These are phyloP conservation scores for Sphaerulina vaccinii DNA, from an alignment of 2,329 filamentous ascomycete genomes.

Conservation along the genomic window DNA sequence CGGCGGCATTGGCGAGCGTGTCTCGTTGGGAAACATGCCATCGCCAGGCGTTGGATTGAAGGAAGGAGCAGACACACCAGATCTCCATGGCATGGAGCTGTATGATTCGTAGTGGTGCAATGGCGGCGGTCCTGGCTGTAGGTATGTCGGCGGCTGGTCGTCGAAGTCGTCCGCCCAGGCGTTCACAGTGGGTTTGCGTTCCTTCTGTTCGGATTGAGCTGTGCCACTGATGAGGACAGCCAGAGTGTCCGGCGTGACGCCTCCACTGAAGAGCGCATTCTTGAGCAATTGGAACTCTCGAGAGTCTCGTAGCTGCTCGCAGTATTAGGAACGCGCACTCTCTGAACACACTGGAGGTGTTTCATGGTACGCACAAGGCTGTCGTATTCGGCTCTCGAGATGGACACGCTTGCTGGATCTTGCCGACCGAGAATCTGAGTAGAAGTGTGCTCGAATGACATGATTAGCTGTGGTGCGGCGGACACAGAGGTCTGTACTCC, in stretches of 20 bases:
- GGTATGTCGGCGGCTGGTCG: slow-evolving; percentile 9
- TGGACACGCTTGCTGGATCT: slow-evolving; percentile 45
- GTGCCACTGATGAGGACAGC: slow-evolving; percentile 46
- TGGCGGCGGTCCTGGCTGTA: not conserved
- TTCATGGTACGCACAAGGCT: slow-evolving; percentile 47
- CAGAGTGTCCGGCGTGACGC: slow-evolving; percentile 51
- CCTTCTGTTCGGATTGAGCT: slow-evolving; percentile 2
- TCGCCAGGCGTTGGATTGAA: slow-evolving; percentile 19
- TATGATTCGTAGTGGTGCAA: slow-evolving; percentile 1
- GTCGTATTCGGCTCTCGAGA: slow-evolving; percentile 63
- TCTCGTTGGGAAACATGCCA: slow-evolving; percentile 14
- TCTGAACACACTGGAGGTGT: not conserved
- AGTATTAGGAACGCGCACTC: slow-evolving; percentile 1
- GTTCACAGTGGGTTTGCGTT: slow-evolving; percentile 1
- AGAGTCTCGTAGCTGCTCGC: slow-evolving; percentile 40
- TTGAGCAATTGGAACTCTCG: slow-evolving; percentile 56
- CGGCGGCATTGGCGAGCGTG: not conserved
- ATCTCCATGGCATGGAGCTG: slow-evolving; percentile 15
- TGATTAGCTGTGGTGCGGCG: slow-evolving; percentile 19
- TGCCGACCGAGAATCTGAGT: slow-evolving; percentile 22
- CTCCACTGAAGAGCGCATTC: slow-evolving; percentile 51
- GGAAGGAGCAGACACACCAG: slow-evolving; percentile 11
- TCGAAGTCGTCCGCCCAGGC: slow-evolving; percentile 29
- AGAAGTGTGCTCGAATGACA: slow-evolving; percentile 28
- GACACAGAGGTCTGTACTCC: not conserved